These are phyloP conservation scores for Globisporangium paroecandrum DNA, from an alignment of 352 stramenopile species.

Conservation along the genomic window DNA sequence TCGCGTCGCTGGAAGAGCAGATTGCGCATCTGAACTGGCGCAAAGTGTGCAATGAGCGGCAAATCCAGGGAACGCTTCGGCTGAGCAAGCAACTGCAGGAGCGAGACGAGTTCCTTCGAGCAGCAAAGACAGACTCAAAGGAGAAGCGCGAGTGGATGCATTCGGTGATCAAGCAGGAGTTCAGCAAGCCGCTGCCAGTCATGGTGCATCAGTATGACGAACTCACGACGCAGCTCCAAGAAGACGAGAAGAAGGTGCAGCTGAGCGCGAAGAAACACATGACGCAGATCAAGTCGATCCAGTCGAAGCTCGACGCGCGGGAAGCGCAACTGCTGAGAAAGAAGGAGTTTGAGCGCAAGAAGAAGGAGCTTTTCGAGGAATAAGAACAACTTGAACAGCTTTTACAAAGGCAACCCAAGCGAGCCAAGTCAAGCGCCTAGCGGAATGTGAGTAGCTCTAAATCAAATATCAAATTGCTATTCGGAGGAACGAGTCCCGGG, in stretches of 20 bases:
- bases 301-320: slow-evolving; percentile 46
- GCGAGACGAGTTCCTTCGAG: slow-evolving; percentile 55
- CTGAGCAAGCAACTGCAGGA: slow-evolving; percentile 62
- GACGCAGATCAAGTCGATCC: slow-evolving; percentile 46
- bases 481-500: slow-evolving; percentile 84
- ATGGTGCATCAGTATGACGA: slow-evolving; percentile 35
- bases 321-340: slow-evolving; percentile 40
- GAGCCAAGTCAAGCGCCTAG: slow-evolving; percentile 16
- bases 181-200: slow-evolving; percentile 51
- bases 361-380: slow-evolving; percentile 45
- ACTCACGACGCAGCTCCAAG: slow-evolving; percentile 15
- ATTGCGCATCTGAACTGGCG: slow-evolving; percentile 70
- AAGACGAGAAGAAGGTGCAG: slow-evolving; percentile 31
- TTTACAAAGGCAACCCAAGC: background rate
- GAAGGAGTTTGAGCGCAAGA: slow-evolving; percentile 64
- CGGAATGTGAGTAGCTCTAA: slow-evolving; percentile 89
- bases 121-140: slow-evolving; percentile 37
- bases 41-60: slow-evolving; percentile 64
- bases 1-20: slow-evolving; percentile 59
- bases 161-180: slow-evolving; percentile 50
- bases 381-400: background rate
- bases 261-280: slow-evolving; percentile 34
- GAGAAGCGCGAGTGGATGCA: slow-evolving; percentile 45
- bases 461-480: slow-evolving; percentile 92
- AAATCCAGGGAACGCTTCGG: slow-evolving; percentile 62